Base-by-base conservation (phyloP, 179 eudicot species). In the Drosera spatulata region DNA sequence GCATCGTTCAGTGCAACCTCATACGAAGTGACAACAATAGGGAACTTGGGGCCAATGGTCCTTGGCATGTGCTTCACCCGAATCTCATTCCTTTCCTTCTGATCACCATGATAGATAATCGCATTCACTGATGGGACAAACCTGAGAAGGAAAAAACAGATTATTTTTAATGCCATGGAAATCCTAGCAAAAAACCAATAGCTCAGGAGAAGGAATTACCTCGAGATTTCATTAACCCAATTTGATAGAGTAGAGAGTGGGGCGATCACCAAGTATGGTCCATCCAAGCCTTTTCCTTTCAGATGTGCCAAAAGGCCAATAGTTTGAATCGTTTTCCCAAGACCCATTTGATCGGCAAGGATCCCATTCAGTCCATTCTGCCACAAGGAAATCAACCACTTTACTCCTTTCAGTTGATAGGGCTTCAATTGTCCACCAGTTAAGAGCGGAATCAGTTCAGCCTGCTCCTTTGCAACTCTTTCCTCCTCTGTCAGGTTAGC, bases 331-430 rank as follows among this genome's bases (percentile, higher is more conserved):
- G 99, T 94, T 77, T 94, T 94, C 47, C 99, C 99, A 59, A 94
- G 95, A 50, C 99, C 99, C 97, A 94, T 94, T 75, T 91, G 97
- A 76, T 94, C 97, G 46, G 99, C 96, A 45, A 94, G 97, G 58
- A 94, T 94, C 40, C 99, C 99, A 70, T 94, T 94, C 41, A 94
- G 76, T 45, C 99, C 97, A 73, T 94, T 94, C 68, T 94, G 99
- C 97, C 97, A 94, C 55, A 94, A 73, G 7, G 97, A 87, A 50
- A 94, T 94, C 76, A 94, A 65, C 99, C 99, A 94, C 61, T 94
- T 94, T 11, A 94, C 82, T 50, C 99, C 96, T 82, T 91, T 94
- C 55, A 87, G 56, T 76, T 94, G 99, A 59, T 91, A 94, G 46
- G 88, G 12, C 73, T 94, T 94, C 65, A 91, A 64, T 70, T 82